A percentile compares a stretch with the other conserved stretches of the same genome.
These are phyloP conservation scores for Calvatia gigantea DNA, from an alignment of 768 basidiomycete genomes.

Conservation along the genomic window DNA sequence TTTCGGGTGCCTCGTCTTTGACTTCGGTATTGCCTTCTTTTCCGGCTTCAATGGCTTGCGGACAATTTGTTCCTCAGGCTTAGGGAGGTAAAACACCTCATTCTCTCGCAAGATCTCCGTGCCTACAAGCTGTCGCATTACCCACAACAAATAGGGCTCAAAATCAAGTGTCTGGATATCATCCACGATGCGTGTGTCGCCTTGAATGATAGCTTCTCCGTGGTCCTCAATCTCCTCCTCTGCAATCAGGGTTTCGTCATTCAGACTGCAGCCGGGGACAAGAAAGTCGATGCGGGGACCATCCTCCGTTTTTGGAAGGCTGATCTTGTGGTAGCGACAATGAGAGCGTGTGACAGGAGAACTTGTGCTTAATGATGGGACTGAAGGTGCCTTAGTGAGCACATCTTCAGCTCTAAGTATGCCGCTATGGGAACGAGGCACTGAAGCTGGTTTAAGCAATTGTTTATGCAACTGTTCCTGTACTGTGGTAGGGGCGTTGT, in stretches of 20 bases:
- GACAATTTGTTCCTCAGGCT: slow-evolving; percentile 39
- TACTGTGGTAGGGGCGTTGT: slow-evolving; percentile 7
- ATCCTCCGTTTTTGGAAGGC: slow-evolving; percentile 51
- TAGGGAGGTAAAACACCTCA: slow-evolving; percentile 62
- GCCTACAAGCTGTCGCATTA: slow-evolving; percentile 59
- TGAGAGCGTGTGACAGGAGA: slow-evolving; percentile 65
- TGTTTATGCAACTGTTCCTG: slow-evolving; percentile 10
- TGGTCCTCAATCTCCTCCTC: slow-evolving; percentile 61
- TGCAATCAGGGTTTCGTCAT: slow-evolving; percentile 51
- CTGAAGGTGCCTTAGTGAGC: slow-evolving; percentile 17
- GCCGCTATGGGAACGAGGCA: background rate
- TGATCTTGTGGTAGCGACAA: slow-evolving; percentile 68
- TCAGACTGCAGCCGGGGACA: slow-evolving; percentile 66
- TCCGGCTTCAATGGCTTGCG: slow-evolving; percentile 15
- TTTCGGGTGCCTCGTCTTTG: background rate
- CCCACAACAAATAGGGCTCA: slow-evolving; percentile 48
- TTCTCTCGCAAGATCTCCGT: slow-evolving; percentile 61
- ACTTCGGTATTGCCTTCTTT: background rate
- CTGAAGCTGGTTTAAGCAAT: slow-evolving; percentile 2
- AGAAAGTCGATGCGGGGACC: slow-evolving; percentile 57
- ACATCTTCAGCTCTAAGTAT: slow-evolving; percentile 8
- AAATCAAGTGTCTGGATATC: slow-evolving; percentile 51
- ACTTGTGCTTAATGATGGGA: slow-evolving; percentile 21
- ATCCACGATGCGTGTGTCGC: slow-evolving; percentile 42
- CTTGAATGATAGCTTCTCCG: slow-evolving; percentile 51